phyloP scores from a whole-genome alignment of 306 rosid genomes.

The Cicer cuneatum region DNA sequence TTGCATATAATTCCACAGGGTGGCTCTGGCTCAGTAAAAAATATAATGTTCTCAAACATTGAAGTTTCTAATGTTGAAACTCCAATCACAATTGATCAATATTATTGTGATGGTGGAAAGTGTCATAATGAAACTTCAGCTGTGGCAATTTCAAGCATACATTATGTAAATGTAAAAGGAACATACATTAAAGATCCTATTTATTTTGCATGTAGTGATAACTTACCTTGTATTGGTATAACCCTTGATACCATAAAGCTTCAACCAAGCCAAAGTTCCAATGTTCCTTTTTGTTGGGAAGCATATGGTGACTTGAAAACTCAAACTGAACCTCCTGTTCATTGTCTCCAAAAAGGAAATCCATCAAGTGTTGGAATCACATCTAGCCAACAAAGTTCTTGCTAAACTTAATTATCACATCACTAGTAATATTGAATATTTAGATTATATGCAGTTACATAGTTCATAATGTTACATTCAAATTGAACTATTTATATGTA shows the following conservation, averaged over 20 bases:
- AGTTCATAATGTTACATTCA: accelerated
- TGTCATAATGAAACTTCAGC: constrained; percentile 71
- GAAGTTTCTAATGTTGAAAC: constrained; percentile 68
- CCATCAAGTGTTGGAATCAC: constrained; percentile 43
- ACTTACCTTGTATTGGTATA: constrained; percentile 65
- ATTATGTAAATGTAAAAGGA: constrained; percentile 63
- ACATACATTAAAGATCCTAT: constrained; percentile 63
- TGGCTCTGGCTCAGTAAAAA: constrained; percentile 78
- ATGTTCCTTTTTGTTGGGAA: constrained; percentile 75
- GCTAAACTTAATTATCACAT: constrained; percentile 38
- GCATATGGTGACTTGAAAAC: constrained; percentile 75
- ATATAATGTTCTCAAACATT: constrained; percentile 72
- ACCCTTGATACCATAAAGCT: constrained; percentile 70
- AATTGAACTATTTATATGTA: too few relatives aligned
- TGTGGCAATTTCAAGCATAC: constrained; percentile 69
- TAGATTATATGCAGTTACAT: too few relatives aligned
- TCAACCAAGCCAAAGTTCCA: constrained; percentile 41
- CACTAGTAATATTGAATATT: too few relatives aligned
- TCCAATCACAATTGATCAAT: constrained; percentile 81
- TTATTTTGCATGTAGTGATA: constrained; percentile 84
- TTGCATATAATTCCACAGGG: constrained; percentile 72
- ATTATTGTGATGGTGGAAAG: constrained; percentile 65
- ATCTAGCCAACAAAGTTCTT: constrained; percentile 49
- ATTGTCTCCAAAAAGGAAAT: constrained; percentile 60
- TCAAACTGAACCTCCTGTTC: constrained; percentile 58